These are phyloP conservation scores for Suillus bovinus DNA, from an alignment of 768 basidiomycete genomes.

Conservation along the genomic window DNA sequence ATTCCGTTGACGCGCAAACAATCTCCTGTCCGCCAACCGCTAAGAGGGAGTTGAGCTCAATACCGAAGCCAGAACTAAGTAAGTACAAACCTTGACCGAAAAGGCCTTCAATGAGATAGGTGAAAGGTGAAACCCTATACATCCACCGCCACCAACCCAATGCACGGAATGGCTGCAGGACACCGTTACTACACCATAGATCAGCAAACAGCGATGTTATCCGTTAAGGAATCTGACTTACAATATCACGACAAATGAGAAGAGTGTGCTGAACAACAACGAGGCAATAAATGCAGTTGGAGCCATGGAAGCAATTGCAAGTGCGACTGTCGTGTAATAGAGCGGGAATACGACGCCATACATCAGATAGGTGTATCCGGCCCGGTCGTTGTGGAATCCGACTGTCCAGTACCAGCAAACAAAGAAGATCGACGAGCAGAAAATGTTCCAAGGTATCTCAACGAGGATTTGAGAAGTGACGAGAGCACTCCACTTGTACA, in stretches of 20 bases:
- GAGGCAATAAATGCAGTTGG: slow-evolving; percentile 62
- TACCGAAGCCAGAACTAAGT: background rate
- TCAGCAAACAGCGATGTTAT: background rate
- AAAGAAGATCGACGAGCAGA: slow-evolving; percentile 59
- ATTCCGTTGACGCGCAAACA: slow-evolving; percentile 61
- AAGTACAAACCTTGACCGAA: slow-evolving; percentile 44
- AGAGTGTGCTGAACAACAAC: slow-evolving; percentile 57
- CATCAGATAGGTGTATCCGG: slow-evolving; percentile 59
- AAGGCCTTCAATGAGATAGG: slow-evolving; percentile 55
- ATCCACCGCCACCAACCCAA: slow-evolving; percentile 77
- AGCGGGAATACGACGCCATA: slow-evolving; percentile 56
- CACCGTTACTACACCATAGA: slow-evolving; percentile 48
- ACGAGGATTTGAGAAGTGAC: slow-evolving; percentile 54
- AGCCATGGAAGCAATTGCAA: slow-evolving; percentile 61
- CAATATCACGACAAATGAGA: slow-evolving; percentile 67
- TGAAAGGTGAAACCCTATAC: slow-evolving; percentile 56
- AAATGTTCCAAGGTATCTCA: slow-evolving; percentile 63
- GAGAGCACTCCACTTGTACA: slow-evolving; percentile 66
- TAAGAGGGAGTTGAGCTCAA: slow-evolving; percentile 20
- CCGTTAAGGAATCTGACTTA: slow-evolving; percentile 23
- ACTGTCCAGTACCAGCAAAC: slow-evolving; percentile 74
- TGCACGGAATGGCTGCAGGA: slow-evolving; percentile 60
- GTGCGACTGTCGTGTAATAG: slow-evolving; percentile 63
- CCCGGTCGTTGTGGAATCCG: slow-evolving; percentile 53
- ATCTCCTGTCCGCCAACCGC: slow-evolving; percentile 52